Conservation (phyloP, 108 stramenopile species). For the Nitzschia sp. region DNA sequence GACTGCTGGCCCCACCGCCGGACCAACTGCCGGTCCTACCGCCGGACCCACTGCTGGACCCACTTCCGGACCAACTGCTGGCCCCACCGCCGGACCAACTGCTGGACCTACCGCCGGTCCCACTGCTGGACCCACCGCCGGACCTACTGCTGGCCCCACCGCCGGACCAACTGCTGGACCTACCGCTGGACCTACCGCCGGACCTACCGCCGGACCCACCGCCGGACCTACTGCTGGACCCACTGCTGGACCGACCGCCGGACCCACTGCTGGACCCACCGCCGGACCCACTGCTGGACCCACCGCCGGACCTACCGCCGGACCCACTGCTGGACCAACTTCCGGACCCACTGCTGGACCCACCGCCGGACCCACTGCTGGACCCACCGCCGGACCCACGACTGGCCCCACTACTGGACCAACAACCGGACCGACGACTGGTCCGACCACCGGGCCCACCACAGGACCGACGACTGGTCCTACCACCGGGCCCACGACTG, state of each 20-base stretch:
- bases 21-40: slow-evolving; percentile 18
- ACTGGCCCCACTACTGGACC: slow-evolving; percentile 14
- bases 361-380: slow-evolving; percentile 9
- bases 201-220: slow-evolving; percentile 27
- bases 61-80: slow-evolving; percentile 13
- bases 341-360: slow-evolving; percentile 19
- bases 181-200: slow-evolving; percentile 19
- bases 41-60: slow-evolving; percentile 1
- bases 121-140: slow-evolving; percentile 21
- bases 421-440: not conserved
- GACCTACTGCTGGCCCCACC: slow-evolving; percentile 23
- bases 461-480: slow-evolving; percentile 7
- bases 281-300: slow-evolving; percentile 21
- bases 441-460: slow-evolving; percentile 1
- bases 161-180: slow-evolving; percentile 20
- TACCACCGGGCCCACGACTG: slow-evolving; percentile 1
- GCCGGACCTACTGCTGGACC: slow-evolving; percentile 17
- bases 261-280: slow-evolving; percentile 22
- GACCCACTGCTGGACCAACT: slow-evolving; percentile 25
- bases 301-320: slow-evolving; percentile 21
- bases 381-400: slow-evolving; percentile 20
- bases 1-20: slow-evolving; percentile 20
- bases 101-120: slow-evolving; percentile 21
- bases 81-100: slow-evolving; percentile 15
- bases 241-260: slow-evolving; percentile 24